Evolutionary conservation across 1,139 yeast species (phyloP).

Genomic region (Yamadazyma diddensiae): DNA sequence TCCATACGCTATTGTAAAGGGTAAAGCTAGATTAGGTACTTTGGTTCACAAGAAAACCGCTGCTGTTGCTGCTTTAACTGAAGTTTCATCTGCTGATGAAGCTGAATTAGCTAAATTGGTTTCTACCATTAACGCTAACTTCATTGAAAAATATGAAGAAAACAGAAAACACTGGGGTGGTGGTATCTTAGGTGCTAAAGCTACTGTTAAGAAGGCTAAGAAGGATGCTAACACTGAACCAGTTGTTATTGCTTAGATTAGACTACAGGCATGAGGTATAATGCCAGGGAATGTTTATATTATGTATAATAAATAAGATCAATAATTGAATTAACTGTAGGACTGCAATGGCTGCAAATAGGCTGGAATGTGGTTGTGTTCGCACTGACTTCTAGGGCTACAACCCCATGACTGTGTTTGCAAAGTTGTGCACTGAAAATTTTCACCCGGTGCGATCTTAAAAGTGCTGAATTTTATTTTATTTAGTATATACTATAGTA

Average conservation of each 20-base stretch:
- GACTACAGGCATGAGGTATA: no score
- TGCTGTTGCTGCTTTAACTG: slow-evolving; percentile 95
- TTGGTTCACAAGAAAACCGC: slow-evolving; percentile 96
- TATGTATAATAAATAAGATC: no score
- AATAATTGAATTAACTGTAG: no score
- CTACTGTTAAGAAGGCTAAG: slow-evolving; percentile 65
- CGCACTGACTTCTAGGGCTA: slow-evolving; percentile 8
- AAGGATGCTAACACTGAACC: slow-evolving; percentile 40
- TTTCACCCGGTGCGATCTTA: slow-evolving; percentile 7
- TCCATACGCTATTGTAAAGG: slow-evolving; percentile 97
- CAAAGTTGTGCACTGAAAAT: slow-evolving; percentile 8
- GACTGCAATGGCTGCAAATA: no score
- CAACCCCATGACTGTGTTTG: slow-evolving; percentile 10
- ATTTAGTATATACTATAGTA: slow-evolving; percentile 6
- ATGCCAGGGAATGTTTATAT: no score
- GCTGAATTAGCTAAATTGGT: slow-evolving; percentile 89
- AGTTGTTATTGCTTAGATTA: slow-evolving; percentile 6
- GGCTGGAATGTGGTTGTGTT: no score
- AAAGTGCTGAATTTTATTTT: slow-evolving; percentile 9
- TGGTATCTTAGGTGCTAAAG: slow-evolving; percentile 95
- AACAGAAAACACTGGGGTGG: slow-evolving; percentile 99
- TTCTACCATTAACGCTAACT: slow-evolving; percentile 91
- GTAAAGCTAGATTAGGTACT: slow-evolving; percentile 98
- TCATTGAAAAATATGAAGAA: slow-evolving; percentile 89
- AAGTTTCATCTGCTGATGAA: slow-evolving; percentile 91